Evolutionary conservation across 2,329 filamentous ascomycete species (phyloP), one percentile per base, ranked within the genome.

Genomic region (Escovopsis sp.): DNA sequence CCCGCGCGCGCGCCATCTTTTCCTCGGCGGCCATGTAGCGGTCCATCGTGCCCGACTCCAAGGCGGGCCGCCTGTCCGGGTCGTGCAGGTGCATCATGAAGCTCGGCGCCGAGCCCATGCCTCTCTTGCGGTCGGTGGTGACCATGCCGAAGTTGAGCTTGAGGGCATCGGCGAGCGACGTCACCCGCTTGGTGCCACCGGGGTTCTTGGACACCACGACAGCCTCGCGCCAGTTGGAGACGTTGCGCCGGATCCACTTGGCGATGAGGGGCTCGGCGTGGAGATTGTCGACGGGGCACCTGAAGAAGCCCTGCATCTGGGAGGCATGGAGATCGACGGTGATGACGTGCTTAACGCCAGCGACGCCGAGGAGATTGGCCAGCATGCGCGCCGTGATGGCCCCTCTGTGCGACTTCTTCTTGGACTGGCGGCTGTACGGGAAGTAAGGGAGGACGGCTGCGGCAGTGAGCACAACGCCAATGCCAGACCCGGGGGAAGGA

Each of bases 241-340:
- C 82, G 57, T 95, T 91, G 60, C 82, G 77, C 47, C 82, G 81
- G 55, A 98, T 94, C 91, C 91, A 98, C 53, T 86, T 83, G 42
- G 89, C 87, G 55, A 98, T 86, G 49, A 96, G 74, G 12, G 91
- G 89, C 61, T 98, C 91, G 41, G 91, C 91, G 54, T 94, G 86
- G 42, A 98, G 79, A 58, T 98, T 96, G 64, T 98, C 91, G 46
- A 98, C 89, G 0, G 91, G 91, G 53, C 89, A 94, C 57, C 85
- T 85, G 73, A 98, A 98, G 68, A 98, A 98, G 45, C 91, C 91
- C 66, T 98, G 91, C 86, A 96, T 96, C 67, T 96, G 91, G n/a
- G 84, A 87, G 42, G 85, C 85, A 66, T 98, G 91, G 28, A 98
- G 74, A 59, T 98, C 91, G 57, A 98, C 83, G 12, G 91, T 98